Conservation (phyloP, 352 stramenopile genomes). For the Pythium apleroticum region DNA sequence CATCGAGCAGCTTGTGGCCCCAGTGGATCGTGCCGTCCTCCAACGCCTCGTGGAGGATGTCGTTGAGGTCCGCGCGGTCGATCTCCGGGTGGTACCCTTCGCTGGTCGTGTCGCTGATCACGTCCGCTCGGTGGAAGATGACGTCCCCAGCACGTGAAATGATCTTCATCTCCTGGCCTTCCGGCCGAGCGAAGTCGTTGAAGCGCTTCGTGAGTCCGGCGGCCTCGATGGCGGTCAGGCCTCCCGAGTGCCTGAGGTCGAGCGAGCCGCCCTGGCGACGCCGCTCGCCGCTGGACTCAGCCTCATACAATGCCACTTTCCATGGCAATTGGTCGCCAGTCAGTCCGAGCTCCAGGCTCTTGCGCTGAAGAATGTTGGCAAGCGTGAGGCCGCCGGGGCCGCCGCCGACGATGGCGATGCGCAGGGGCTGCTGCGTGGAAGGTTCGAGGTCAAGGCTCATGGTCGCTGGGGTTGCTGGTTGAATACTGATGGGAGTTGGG, state of each 20-base stretch:
- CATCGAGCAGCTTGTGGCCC: slow-evolving; percentile 17
- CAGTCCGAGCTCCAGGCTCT: slow-evolving; percentile 1
- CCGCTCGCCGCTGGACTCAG: slow-evolving; percentile 2
- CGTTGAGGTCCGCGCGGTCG: slow-evolving; percentile 23
- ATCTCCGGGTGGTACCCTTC: slow-evolving; percentile 24
- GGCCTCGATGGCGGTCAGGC: slow-evolving; percentile 12
- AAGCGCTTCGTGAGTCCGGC: slow-evolving; percentile 18
- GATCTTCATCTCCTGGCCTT: slow-evolving; percentile 18
- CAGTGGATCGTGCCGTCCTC: slow-evolving; percentile 14
- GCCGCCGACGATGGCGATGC: slow-evolving; percentile 21
- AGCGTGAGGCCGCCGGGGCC: slow-evolving; percentile 26
- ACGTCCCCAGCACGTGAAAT: slow-evolving; percentile 7
- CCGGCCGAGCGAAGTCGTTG: slow-evolving; percentile 11
- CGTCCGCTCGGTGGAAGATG: slow-evolving; percentile 12
- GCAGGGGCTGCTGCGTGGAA: background rate
- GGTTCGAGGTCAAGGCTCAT: background rate
- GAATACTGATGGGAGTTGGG: background rate
- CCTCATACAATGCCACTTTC: slow-evolving; percentile 15
- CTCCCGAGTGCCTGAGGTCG: slow-evolving; percentile 14
- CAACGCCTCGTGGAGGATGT: slow-evolving; percentile 19
- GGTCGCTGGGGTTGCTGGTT: background rate
- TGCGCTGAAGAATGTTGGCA: slow-evolving; percentile 23
- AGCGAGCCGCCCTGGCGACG: slow-evolving; percentile 24
- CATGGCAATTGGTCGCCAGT: slow-evolving; percentile 1
- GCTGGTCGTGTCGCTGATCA: background rate